A percentile compares a stretch with the other conserved stretches of the same genome.
Conservation (phyloP, 192 early-diverging fungal genomes). For the Funneliformis geosporum region DNA sequence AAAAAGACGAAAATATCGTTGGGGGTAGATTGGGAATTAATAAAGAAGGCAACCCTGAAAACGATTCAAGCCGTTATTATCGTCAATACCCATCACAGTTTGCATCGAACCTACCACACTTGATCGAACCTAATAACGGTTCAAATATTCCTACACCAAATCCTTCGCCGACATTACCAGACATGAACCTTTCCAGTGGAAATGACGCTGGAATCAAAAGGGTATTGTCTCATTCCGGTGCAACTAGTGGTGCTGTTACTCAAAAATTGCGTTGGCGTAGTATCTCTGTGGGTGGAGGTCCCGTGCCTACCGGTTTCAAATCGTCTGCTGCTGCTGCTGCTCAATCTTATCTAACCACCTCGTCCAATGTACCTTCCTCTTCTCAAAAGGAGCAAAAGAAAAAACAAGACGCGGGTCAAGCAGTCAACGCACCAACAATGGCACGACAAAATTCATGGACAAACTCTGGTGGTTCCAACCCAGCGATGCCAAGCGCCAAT, state of each 20-base stretch:
- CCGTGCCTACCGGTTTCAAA: neutral
- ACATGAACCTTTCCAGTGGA: conserved; percentile 1
- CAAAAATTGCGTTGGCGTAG: conserved; percentile 19
- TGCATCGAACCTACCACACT: neutral
- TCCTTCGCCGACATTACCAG: conserved; percentile 22
- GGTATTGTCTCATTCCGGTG: neutral
- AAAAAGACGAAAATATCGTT: neutral
- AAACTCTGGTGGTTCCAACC: no score
- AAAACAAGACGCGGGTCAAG: neutral
- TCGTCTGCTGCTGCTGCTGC: neutral
- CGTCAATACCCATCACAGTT: conserved; percentile 8
- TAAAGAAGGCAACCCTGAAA: neutral
- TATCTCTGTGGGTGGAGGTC: conserved; percentile 28
- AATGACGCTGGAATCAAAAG: neutral
- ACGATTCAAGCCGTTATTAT: neutral
- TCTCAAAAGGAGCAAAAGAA: conserved; percentile 2
- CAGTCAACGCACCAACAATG: neutral
- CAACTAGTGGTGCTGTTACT: neutral
- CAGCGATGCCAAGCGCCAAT: neutral
- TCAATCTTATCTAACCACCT: neutral
- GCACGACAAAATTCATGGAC: neutral
- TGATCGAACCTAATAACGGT: conserved; percentile 6
- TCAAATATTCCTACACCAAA: conserved; percentile 26
- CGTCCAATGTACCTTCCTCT: neutral
- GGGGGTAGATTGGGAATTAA: neutral